Evolutionary conservation across 352 stramenopile genomes (phyloP), one percentile per base, ranked within the genome.

Genomic region (Poterioochromonas sp.): DNA sequence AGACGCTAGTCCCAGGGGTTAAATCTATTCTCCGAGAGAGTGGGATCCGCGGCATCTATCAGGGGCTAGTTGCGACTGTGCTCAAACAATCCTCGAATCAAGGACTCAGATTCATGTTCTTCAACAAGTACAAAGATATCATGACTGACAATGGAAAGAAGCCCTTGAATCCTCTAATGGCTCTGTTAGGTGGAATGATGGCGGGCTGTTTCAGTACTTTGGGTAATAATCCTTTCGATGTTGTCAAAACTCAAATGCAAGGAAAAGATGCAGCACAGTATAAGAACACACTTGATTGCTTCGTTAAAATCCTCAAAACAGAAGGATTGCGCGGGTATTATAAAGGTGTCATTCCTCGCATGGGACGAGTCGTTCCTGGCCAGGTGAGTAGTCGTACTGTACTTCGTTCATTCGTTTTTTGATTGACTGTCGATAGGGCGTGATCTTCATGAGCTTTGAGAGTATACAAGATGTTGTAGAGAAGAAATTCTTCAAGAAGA

Each of bases 401-500:
- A 20, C 5, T 18, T 51, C 18, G 43, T 20, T 51, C 5, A 51
- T 20, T 51, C 5, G 5, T 51, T 20, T 18, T 51, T 5, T 51
- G 18, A 51, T 20, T 51, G 18, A 20, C 18, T 20, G 5, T 20
- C 18, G 18, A 51, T 51, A 51, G 34, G 54, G 54, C 8, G 54
- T 65, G 5, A 65, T 65, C 12, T 65, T 65, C n/a, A 65, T 65
- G 54, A 65, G 54, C n/a, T 65, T 65, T 22, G 54, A 65, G n/a
- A 29, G 5, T 12, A 65, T 65, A 12, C 54, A 65, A 65, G 54
- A 65, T 65, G 5, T 11, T 5, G 54, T 65, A 88, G 87, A 76
- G 88, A 93, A 82, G 85, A 88, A 49, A 94, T 93, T 82, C 86
- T 88, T 60, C 87, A 92, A 80, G 88, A 94, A 83, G 90, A 88